phyloP scores from a whole-genome alignment of 176 grass and related monocot genomes.

The Zoysia japonica region DNA sequence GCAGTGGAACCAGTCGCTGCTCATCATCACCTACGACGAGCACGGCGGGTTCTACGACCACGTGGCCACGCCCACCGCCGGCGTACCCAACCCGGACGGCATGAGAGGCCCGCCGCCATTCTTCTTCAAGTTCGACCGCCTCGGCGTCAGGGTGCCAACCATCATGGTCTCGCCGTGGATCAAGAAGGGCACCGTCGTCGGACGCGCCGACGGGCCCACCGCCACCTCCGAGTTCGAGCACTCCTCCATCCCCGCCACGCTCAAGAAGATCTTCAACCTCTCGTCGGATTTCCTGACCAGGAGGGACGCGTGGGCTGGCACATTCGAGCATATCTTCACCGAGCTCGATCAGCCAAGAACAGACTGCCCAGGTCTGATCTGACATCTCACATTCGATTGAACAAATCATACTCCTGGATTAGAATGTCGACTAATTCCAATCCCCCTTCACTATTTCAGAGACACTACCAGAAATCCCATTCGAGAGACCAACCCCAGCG shows the following conservation, averaged over 20 bases:
- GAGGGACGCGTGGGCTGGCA: conserved; percentile 91
- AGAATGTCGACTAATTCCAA: background rate
- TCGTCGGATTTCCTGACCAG: conserved; percentile 73
- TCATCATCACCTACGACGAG: conserved; percentile 90
- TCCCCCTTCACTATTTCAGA: conserved; percentile 34
- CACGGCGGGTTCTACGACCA: conserved; percentile 93
- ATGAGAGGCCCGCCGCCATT: conserved; percentile 60
- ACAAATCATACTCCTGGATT: background rate
- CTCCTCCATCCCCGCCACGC: conserved; percentile 88
- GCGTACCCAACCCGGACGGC: conserved; percentile 88
- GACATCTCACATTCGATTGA: background rate
- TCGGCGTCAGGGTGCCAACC: conserved; percentile 81
- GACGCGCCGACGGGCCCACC: conserved; percentile 49
- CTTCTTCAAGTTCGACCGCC: conserved; percentile 79
- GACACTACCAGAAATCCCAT: conserved; percentile 59
- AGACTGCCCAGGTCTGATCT: conserved; percentile 67
- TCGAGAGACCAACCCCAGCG: conserved; percentile 38
- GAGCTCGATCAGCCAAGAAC: conserved; percentile 66
- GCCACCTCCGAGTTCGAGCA: conserved; percentile 80
- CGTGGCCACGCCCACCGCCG: conserved; percentile 66
- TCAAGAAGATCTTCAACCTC: conserved; percentile 87
- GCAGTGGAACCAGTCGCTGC: conserved; percentile 80
- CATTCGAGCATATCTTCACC: conserved; percentile 71
- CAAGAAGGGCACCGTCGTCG: conserved; percentile 73
- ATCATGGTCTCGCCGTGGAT: conserved; percentile 94